These are phyloP conservation scores for Plasmodium ovale DNA, from an alignment of 169 alveolate species.

Conservation along the genomic window DNA sequence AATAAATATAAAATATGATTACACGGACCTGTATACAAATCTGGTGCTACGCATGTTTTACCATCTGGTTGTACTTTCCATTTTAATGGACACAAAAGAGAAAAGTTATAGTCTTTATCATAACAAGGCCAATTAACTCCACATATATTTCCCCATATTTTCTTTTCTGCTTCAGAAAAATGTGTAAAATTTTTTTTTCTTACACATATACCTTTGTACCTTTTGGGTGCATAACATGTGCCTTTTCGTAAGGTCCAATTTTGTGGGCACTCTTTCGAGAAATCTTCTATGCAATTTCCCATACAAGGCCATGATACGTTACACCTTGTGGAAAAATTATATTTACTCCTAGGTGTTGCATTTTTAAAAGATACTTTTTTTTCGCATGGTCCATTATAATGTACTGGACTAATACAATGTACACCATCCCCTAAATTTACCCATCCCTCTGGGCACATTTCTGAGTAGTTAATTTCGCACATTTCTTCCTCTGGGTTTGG, in stretches of 20 bases:
- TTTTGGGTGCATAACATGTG: conserved; percentile 79
- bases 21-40: conserved; percentile 82
- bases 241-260: conserved; percentile 72
- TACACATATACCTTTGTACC: conserved; percentile 79
- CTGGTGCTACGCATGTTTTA: conserved; percentile 79
- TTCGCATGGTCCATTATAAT: conserved; percentile 55
- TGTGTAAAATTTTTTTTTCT: conserved; percentile 73
- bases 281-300: conserved; percentile 8
- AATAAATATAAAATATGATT: conserved; percentile 26
- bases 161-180: conserved; percentile 78
- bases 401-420: conserved; percentile 65
- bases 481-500: conserved; percentile 74
- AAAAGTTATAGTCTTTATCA: conserved; percentile 19
- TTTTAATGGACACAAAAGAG: conserved; percentile 32
- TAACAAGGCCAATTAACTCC: conserved; percentile 82
- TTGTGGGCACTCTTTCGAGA: conserved; percentile 21
- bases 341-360: conserved; percentile 41
- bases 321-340: conserved; percentile 28
- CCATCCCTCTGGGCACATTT: conserved; percentile 87
- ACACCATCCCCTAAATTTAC: conserved; percentile 64
- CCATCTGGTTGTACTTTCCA: conserved; percentile 78
- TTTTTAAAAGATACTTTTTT: conserved; percentile 47
- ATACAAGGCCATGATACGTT: conserved; percentile 74
- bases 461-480: conserved; percentile 82
- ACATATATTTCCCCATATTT: conserved; percentile 77